Conservation (phyloP, 768 basidiomycete species). For the Auricularia sp. region DNA sequence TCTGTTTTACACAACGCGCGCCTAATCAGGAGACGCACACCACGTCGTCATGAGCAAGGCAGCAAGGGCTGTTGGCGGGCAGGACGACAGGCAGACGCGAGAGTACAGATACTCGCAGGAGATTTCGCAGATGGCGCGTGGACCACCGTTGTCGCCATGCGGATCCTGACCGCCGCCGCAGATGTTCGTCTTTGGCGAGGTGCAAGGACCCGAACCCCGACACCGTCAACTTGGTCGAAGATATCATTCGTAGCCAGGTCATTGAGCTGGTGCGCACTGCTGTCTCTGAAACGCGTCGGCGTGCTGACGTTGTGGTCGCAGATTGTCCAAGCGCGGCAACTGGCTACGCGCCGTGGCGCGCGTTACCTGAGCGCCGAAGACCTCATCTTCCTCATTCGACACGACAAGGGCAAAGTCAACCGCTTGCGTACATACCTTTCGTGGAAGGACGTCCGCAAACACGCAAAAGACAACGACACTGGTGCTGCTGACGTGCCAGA, state of each 20-base stretch:
- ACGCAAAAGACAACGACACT: constrained; percentile 82
- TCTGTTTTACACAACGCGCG: background rate
- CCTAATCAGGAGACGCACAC: background rate
- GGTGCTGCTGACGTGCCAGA: constrained; percentile 76
- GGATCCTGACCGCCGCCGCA: constrained; percentile 19
- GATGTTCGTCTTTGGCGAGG: constrained; percentile 98
- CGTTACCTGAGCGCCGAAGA: constrained; percentile 87
- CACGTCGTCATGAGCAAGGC: background rate
- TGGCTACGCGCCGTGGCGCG: constrained; percentile 74
- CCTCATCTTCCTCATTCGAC: constrained; percentile 90
- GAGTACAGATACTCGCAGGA: constrained; percentile 88
- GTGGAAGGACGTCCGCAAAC: constrained; percentile 96
- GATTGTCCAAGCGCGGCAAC: constrained; percentile 83
- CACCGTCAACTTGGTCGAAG: constrained; percentile 90
- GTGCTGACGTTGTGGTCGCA: constrained; percentile 18
- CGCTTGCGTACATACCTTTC: constrained; percentile 85
- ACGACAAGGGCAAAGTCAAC: constrained; percentile 91
- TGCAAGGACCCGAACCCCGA: constrained; percentile 83
- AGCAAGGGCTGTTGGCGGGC: background rate
- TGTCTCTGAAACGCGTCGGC: background rate
- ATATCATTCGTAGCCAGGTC: constrained; percentile 83
- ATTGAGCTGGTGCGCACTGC: constrained; percentile 67
- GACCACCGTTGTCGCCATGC: background rate
- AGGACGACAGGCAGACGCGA: constrained; percentile 13
- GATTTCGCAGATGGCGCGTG: constrained; percentile 83